These are phyloP conservation scores for Podaxis sp. DNA, from an alignment of 768 basidiomycete genomes.

Conservation along the genomic window DNA sequence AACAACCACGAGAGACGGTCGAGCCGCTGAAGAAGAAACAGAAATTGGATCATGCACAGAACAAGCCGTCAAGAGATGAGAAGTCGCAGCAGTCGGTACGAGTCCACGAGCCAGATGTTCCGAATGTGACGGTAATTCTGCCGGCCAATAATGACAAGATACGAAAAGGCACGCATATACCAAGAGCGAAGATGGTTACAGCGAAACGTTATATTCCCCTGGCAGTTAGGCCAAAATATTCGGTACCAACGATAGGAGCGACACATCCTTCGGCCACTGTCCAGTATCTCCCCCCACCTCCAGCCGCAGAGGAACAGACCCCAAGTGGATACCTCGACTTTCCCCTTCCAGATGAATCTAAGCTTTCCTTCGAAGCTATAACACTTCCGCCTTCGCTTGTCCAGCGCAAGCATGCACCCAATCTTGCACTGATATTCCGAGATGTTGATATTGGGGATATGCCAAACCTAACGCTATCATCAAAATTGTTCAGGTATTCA, in stretches of 20 bases:
- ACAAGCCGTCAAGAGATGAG: not conserved
- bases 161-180: conserved; percentile 3
- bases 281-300: not conserved
- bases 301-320: not conserved
- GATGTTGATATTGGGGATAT: conserved; percentile 46
- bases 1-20: not conserved
- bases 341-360: conserved; percentile 37
- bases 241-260: not conserved
- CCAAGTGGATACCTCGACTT: conserved; percentile 16
- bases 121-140: not conserved
- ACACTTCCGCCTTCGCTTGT: conserved; percentile 57
- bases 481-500: conserved; percentile 27
- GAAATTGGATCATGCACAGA: not conserved
- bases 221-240: not conserved
- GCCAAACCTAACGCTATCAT: conserved; percentile 48
- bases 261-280: not conserved
- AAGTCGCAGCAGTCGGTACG: not conserved
- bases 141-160: not conserved
- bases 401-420: conserved; percentile 54
- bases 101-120: not conserved
- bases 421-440: conserved; percentile 55
- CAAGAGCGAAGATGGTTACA: not conserved
- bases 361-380: conserved; percentile 38
- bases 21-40: conserved; percentile 4
- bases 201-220: conserved; percentile 9